Conservation (phyloP, 2,329 filamentous ascomycete species). For the Passalora sequoiae region DNA sequence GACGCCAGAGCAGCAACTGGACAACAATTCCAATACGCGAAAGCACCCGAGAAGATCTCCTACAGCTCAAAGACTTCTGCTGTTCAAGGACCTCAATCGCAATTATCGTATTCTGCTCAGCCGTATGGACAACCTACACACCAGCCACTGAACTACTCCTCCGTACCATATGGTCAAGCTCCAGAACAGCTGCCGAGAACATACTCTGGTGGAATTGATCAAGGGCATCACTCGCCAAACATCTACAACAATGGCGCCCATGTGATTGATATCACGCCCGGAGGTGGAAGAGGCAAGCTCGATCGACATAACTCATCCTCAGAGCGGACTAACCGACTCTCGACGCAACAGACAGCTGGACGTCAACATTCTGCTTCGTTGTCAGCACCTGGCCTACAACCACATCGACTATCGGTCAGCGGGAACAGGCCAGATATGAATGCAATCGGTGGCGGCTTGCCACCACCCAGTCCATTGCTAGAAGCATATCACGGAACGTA, state of each 20-base stretch:
- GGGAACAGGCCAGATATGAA: constrained; percentile 41
- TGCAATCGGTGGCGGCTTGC: constrained; percentile 38
- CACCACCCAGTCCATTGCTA: constrained; percentile 76
- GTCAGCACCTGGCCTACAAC: constrained; percentile 36
- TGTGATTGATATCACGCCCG: constrained; percentile 41
- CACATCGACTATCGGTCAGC: constrained; percentile 46
- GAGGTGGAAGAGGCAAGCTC: constrained; percentile 22
- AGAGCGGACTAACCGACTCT: constrained; percentile 16
- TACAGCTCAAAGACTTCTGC: constrained; percentile 38
- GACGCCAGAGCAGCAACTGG: constrained; percentile 15
- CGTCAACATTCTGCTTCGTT: constrained; percentile 1
- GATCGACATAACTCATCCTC: constrained; percentile 18
- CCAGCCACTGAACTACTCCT: constrained; percentile 13
- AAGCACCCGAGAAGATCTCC: constrained; percentile 38
- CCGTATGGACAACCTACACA: constrained; percentile 17
- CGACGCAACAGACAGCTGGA: constrained; percentile 12
- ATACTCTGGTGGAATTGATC: constrained; percentile 16
- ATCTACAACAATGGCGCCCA: constrained; percentile 26
- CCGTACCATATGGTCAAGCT: constrained; percentile 14
- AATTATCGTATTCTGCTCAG: constrained; percentile 11
- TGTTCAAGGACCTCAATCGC: constrained; percentile 2
- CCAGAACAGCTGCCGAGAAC: constrained; percentile 21
- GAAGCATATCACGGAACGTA: constrained; percentile 93
- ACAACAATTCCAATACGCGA: constrained; percentile 36
- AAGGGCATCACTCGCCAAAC: constrained; percentile 12